Evolutionary conservation across 495 filamentous ascomycete genomes (phyloP).

Genomic region (Aspergillus incahuasiensis): DNA sequence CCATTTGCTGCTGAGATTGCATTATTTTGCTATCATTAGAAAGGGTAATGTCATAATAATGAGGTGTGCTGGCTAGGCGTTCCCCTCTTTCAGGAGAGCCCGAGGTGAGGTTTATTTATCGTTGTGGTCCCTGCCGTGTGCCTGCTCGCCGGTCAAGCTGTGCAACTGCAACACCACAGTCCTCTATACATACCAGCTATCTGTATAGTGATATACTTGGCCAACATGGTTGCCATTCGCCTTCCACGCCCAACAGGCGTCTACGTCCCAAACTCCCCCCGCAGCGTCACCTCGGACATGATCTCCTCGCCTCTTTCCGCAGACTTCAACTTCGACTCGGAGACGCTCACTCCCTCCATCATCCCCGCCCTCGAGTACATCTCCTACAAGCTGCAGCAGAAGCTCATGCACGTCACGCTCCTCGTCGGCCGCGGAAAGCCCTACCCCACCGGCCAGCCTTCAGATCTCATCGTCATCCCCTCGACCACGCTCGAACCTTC

Average conservation of each 20-base stretch:
- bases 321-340: conserved; percentile 40
- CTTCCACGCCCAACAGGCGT: conserved; percentile 40
- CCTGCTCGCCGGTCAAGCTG: not conserved
- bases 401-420: conserved; percentile 44
- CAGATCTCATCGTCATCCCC: conserved; percentile 45
- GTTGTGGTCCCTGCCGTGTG: not conserved
- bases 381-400: conserved; percentile 42
- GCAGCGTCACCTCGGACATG: conserved; percentile 39
- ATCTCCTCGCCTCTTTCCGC: conserved; percentile 44
- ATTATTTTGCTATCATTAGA: conserved; percentile 22
- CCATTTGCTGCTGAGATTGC: conserved; percentile 3
- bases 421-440: conserved; percentile 46
- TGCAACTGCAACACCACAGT: not conserved
- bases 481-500: conserved; percentile 34
- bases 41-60: conserved; percentile 7
- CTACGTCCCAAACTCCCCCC: conserved; percentile 36
- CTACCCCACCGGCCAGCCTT: conserved; percentile 36
- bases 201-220: not conserved
- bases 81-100: conserved; percentile 9
- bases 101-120: conserved; percentile 1
- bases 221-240: conserved; percentile 38
- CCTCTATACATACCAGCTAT: not conserved
- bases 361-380: conserved; percentile 47
- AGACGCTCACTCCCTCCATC: conserved; percentile 36
- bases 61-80: conserved; percentile 2